phyloP scores from a whole-genome alignment of 2,329 filamentous ascomycete genomes.

The Ophiostoma quercus region DNA sequence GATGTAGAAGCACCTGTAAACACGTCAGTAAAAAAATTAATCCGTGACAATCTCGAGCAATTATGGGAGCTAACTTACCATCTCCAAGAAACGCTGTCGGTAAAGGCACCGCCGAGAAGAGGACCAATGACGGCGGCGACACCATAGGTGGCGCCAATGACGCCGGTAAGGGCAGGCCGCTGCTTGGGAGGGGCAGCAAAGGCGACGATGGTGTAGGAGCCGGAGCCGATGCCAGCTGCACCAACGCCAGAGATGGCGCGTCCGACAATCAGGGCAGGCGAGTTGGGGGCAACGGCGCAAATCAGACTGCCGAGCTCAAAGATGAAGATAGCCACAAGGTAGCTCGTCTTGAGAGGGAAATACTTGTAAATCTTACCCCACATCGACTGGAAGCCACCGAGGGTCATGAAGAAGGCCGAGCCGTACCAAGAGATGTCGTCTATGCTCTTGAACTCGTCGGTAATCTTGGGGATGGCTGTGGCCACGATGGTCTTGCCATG shows the following conservation, averaged over 20 bases:
- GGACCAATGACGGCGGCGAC: conserved; percentile 33
- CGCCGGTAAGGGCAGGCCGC: conserved; percentile 32
- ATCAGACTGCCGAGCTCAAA: conserved; percentile 53
- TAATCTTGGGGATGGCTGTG: conserved; percentile 53
- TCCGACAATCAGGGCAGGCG: conserved; percentile 47
- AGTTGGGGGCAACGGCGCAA: conserved; percentile 45
- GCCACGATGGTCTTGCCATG: conserved; percentile 47
- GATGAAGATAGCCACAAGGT: conserved; percentile 44
- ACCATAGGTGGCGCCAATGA: conserved; percentile 26
- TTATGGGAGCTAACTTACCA: conserved; percentile 25
- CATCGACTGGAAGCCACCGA: conserved; percentile 42
- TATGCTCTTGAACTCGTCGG: conserved; percentile 48
- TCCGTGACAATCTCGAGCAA: no score
- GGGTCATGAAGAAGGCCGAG: conserved; percentile 48
- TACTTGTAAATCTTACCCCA: conserved; percentile 48
- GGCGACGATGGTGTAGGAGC: conserved; percentile 40
- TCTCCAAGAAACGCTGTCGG: conserved; percentile 30
- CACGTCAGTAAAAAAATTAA: no score
- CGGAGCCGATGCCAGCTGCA: conserved; percentile 40
- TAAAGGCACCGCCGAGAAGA: conserved; percentile 31
- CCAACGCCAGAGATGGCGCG: conserved; percentile 46
- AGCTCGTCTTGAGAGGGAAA: conserved; percentile 48
- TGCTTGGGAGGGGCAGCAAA: conserved; percentile 30
- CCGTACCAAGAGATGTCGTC: conserved; percentile 57
- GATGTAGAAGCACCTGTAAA: conserved; percentile 30